Base-by-base conservation (phyloP, 441 rosid species). In the Hura crepitans region DNA sequence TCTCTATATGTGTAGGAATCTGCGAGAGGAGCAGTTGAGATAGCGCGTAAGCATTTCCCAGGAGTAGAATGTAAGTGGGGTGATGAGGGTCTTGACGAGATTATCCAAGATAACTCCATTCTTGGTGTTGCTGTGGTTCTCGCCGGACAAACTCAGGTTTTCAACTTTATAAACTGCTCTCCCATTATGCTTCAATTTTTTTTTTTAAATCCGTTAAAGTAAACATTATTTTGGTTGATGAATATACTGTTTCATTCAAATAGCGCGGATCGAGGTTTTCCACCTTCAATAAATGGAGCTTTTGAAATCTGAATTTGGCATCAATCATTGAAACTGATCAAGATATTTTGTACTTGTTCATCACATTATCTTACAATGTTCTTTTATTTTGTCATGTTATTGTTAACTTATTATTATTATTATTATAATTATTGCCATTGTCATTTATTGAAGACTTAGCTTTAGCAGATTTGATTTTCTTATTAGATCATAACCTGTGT, bases 1-100 rank as follows among this genome's bases (percentile, higher is more conserved):
- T 42, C 2, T 54, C 37, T 47, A 30, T 30, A 42, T 39, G 27
- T 20, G 15, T 67, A 95, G 99, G 97, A 87, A 85, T 90, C 97
- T 45, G 93, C 97, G 2, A 82, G 71, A 72, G 92, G 78, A 57
- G 96, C 96, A 0, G 91, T 86, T 60, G 92, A 90, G 85, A 68
- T 89, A 63, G 99, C 96, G 11, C 53, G 86, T 56, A 84, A 85
- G 79, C 91, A 86, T 80, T 95, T 95, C 68, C 84, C 96, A 5
- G 82, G 76, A 27, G 97, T 95, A 77, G 83, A 86, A 61, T 85
- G 89, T 59, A 89, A 85, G 73, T 95, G 99, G 99, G 97, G 97
- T 37, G 94, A 92, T 58, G 74, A 85, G 13, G 99, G 97, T 71
- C 82, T 92, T 28, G 81, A 84, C 63, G 89, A 86, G 75, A 89